Base-by-base conservation (phyloP, 805 yeast genomes). In the Metschnikowia borealis region DNA sequence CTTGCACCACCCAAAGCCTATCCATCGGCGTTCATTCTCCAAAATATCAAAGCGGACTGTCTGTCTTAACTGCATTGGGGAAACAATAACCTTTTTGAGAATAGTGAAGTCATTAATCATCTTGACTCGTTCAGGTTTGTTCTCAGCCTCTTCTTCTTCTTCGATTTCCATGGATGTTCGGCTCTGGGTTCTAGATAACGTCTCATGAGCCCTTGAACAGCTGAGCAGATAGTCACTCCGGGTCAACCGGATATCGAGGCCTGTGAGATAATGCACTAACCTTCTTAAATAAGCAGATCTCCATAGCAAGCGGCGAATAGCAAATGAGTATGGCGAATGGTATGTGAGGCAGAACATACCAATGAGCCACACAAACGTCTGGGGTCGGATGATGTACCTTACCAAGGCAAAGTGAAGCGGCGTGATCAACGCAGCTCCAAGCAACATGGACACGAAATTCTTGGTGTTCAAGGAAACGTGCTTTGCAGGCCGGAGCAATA, bases 11-110 rank as follows among this genome's bases (percentile, higher is more conserved):
- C 86, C 87, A 15, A 82, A 52, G 0, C 83, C 85, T 3, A 82
- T 34, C 85, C 86, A 81, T 43, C 85, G 66, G 56, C 88, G 68
- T 60, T 83, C 82, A 55, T 82, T 78, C 56, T 83, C 84, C 36
- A 77, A 59, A 1, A 82, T 65, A 44, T 74, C 77, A 53, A 82
- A 81, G 47, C 74, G 68, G 1, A 82, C 71, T 3, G 74, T 67
- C 55, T 79, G 81, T 20, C 75, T 75, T 32, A 74, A 59, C 50
- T 67, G 75, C 8, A 77, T 71, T 3, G 78, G 68, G 0, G 77
- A 70, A 3, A 68, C 62, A 5, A 68, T 62, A 3, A 64, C 58
- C 44, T 73, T 76, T 34, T 66, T 67, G 33, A 75, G 38, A 20
- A 77, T 68, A 42, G 64, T 72, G 58, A 71, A 73, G 50, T 71